phyloP scores from a whole-genome alignment of 176 grass and related monocot genomes.

The Zizania latifolia region DNA sequence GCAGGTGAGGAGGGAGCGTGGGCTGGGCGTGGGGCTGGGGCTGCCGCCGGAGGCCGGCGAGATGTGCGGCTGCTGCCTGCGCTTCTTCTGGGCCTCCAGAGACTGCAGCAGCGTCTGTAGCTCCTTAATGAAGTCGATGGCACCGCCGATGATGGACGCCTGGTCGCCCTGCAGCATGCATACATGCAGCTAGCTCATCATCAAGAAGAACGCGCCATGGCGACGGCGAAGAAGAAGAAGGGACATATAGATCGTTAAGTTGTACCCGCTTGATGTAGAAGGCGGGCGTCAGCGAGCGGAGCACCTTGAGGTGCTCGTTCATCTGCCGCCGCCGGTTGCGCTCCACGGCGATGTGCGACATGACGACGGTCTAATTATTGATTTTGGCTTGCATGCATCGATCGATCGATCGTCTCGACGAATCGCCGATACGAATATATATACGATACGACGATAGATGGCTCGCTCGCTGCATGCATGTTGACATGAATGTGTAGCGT shows the following conservation, averaged over 20 bases:
- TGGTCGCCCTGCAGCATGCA: conserved; percentile 55
- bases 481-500: no score
- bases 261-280: conserved; percentile 89
- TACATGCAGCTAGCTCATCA: background rate
- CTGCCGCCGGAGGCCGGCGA: conserved; percentile 33
- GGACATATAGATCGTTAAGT: no score
- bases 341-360: conserved; percentile 98
- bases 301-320: conserved; percentile 96
- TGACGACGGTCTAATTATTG: background rate
- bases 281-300: conserved; percentile 66
- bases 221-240: background rate
- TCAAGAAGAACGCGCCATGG: no score
- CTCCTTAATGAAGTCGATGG: conserved; percentile 92
- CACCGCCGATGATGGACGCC: conserved; percentile 92
- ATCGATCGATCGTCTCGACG: background rate
- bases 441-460: no score
- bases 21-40: conserved; percentile 56
- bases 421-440: no score
- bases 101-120: conserved; percentile 68
- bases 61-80: conserved; percentile 42
- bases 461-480: no score
- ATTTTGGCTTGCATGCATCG: background rate
- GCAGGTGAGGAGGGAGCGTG: conserved; percentile 44
- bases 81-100: conserved; percentile 73
- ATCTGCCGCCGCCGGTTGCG: conserved; percentile 88